Percentiles rank a stretch among this genome's conserved stretches.
Conservation (phyloP, 2,329 filamentous ascomycete species). For the Alternaria postmessia region DNA sequence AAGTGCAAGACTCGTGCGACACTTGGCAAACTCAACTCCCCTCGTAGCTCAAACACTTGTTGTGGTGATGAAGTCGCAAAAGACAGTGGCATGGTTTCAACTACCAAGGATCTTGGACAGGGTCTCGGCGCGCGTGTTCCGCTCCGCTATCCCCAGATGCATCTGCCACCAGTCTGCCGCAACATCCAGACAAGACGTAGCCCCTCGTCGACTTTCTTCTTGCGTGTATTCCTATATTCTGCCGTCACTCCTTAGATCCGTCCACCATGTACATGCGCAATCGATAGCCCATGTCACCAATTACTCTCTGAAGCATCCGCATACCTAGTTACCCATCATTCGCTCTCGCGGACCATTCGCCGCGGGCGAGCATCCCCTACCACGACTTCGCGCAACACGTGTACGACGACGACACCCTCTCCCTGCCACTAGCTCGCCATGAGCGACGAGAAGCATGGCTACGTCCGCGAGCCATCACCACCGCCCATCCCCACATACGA, state of each 20-base stretch:
- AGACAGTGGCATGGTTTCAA: constrained; percentile 19
- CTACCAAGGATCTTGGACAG: constrained; percentile 20
- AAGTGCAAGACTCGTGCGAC: neutral
- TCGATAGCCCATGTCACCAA: constrained; percentile 25
- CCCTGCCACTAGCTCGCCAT: constrained; percentile 33
- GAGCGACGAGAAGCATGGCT: constrained; percentile 52
- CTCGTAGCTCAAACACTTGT: constrained; percentile 16
- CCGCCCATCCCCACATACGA: constrained; percentile 84
- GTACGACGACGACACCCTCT: constrained; percentile 24
- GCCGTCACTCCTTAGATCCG: constrained; percentile 26
- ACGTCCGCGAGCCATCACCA: constrained; percentile 55
- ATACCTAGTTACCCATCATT: neutral
- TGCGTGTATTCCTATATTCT: constrained; percentile 13
- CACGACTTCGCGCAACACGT: constrained; percentile 7
- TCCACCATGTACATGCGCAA: constrained; percentile 40
- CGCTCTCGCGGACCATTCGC: constrained; percentile 17
- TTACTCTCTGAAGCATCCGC: constrained; percentile 1
- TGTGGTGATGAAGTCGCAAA: constrained; percentile 10
- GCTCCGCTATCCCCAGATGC: constrained; percentile 30
- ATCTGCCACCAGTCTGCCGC: constrained; percentile 11
- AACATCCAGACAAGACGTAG: constrained; percentile 11
- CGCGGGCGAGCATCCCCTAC: constrained; percentile 19
- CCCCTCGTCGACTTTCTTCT: constrained; percentile 12
- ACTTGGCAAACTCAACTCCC: neutral
- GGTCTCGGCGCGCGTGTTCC: constrained; percentile 25